Conservation (phyloP, 768 basidiomycete species). For the Boletus huronensis region DNA sequence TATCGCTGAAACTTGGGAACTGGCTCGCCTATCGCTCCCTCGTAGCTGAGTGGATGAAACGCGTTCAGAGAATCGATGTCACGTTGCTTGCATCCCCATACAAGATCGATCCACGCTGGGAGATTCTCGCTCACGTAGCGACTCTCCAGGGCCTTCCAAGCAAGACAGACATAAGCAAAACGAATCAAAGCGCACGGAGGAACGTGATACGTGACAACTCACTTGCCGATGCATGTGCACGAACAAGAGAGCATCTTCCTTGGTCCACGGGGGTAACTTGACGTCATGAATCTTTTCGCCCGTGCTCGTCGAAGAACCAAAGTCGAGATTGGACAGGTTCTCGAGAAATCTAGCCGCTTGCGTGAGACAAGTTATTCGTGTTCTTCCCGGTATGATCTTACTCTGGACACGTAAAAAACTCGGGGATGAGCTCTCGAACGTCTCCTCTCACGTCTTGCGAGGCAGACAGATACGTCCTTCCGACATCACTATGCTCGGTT, state of each 20-base stretch:
- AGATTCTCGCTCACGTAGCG: constrained; percentile 80
- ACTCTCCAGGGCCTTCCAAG: constrained; percentile 81
- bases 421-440: constrained; percentile 90
- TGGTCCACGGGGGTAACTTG: constrained; percentile 88
- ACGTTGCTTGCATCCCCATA: constrained; percentile 86
- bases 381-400: constrained; percentile 24
- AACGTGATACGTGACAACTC: constrained; percentile 16
- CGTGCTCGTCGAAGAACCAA: constrained; percentile 67
- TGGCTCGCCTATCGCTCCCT: constrained; percentile 72
- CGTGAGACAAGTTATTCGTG: background rate
- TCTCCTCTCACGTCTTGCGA: constrained; percentile 85
- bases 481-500: constrained; percentile 53
- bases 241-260: constrained; percentile 79
- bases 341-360: constrained; percentile 64
- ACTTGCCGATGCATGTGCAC: constrained; percentile 74
- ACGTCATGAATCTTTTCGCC: constrained; percentile 85
- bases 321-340: constrained; percentile 76
- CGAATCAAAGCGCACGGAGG: background rate
- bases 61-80: constrained; percentile 76
- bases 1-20: background rate
- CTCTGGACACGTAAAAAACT: constrained; percentile 85
- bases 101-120: constrained; percentile 89
- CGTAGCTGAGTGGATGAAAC: constrained; percentile 92
- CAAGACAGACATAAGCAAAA: background rate
- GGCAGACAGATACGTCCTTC: constrained; percentile 81